Conservation (phyloP, 371 early-diverging fungal genomes). For the Lichtheimia hyalospora region DNA sequence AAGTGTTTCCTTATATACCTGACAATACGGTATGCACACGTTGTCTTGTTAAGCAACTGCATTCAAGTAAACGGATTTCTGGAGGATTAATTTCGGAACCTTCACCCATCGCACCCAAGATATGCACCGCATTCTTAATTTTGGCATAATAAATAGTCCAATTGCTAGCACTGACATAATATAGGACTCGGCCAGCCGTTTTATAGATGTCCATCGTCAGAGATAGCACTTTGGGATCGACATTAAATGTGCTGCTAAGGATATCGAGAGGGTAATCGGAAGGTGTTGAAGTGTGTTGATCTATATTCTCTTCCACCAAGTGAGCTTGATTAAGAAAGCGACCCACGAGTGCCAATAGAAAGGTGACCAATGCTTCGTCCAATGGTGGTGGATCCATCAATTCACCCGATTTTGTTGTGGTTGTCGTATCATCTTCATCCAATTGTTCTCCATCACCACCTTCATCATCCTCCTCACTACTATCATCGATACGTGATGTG, state of each 20-base stretch:
- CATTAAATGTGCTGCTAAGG: slow-evolving; percentile 5
- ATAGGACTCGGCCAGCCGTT: slow-evolving; percentile 72
- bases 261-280: slow-evolving; percentile 20
- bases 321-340: slow-evolving; percentile 63
- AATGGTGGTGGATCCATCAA: slow-evolving; percentile 68
- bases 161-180: slow-evolving; percentile 80
- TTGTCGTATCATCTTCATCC: not conserved
- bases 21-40: slow-evolving; percentile 68
- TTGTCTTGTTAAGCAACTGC: slow-evolving; percentile 65
- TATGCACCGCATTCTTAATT: slow-evolving; percentile 56
- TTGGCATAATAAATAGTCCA: slow-evolving; percentile 78
- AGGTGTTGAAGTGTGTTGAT: slow-evolving; percentile 29
- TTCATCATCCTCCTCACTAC: not conserved
- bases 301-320: slow-evolving; percentile 31
- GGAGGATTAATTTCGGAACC: slow-evolving; percentile 58
- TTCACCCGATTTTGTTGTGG: too few relatives aligned
- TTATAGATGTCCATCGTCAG: slow-evolving; percentile 62
- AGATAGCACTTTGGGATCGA: slow-evolving; percentile 37
- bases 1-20: slow-evolving; percentile 37
- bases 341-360: slow-evolving; percentile 61
- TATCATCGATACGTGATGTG: too few relatives aligned
- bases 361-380: slow-evolving; percentile 70
- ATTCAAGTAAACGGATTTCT: slow-evolving; percentile 76
- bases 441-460: not conserved
- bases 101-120: slow-evolving; percentile 55